Evolutionary conservation across 306 rosid species (phyloP), one percentile per base, ranked within the genome.

Genomic region (Prinsepia uniflora): DNA sequence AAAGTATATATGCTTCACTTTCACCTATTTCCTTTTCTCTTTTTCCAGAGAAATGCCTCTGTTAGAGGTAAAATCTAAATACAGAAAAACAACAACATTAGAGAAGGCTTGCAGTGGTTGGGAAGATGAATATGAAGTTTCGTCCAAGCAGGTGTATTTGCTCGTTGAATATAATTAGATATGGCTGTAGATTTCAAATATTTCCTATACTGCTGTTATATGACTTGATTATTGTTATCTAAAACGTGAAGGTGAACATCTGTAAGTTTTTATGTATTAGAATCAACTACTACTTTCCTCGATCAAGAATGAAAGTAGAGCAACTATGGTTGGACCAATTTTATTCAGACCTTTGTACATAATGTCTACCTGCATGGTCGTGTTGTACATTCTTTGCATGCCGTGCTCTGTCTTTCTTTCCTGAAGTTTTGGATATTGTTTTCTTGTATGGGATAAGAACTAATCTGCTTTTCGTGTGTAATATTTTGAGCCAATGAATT

Each of bases 81-180:
- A 94, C 76, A 84, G 92, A 59, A 94, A 89, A 84, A 76, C 82
- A 14, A 86, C 91, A 65, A 87, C 99, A 42, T 57, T 87, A 53
- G 99, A 89, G 76, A 94, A 91, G 84, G 96, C 99, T 73, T 83
- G 76, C 65, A 71, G 80, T 84, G 91, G 96, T 65, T 94, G 99
- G 99, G 88, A 86, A 85, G 97, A 88, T 70, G 99, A 94, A 74
- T 94, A 89, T 77, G 88, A 82, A 63, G 88, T 80, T 83, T 87
- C 99, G n/a, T 94, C 96, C 42, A 94, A 91, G 82, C 99, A 87
- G 99, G 99, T 89, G 85, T 72, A 64, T 72, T 63, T 74, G 57
- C 52, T 64, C 20, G 15, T 55, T 63, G 63, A 74, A 72, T 30
- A 58, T 79, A 54, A 55, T 76, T 54, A 71, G 45, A 14, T 41